Percentiles rank a stretch among this genome's conserved stretches.
phyloP scores from a whole-genome alignment of 2,329 filamentous ascomycete genomes.

The Ambrosiella beaveri region DNA sequence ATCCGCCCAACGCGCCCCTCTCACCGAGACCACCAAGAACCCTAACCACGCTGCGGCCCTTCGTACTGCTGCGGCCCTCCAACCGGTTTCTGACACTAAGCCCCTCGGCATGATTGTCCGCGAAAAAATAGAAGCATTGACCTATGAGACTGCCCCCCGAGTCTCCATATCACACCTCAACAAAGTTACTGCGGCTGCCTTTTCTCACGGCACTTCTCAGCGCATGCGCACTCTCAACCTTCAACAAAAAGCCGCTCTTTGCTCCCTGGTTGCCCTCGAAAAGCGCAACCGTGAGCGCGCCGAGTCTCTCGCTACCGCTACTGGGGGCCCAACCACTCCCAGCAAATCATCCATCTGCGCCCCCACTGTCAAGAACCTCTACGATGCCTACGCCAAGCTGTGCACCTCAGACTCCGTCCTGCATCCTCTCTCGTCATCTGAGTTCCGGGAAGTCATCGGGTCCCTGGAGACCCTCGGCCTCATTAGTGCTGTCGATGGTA shows the following conservation, averaged over 20 bases:
- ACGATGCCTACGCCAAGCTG: constrained; percentile 63
- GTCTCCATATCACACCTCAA: constrained; percentile 84
- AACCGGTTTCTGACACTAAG: constrained; percentile 17
- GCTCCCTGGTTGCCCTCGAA: constrained; percentile 74
- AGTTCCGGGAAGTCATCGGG: constrained; percentile 84
- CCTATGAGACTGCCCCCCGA: constrained; percentile 63
- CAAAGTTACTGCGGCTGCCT: constrained; percentile 73
- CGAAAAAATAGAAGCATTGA: constrained; percentile 43
- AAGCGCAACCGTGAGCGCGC: constrained; percentile 40
- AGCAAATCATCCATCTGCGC: constrained; percentile 42
- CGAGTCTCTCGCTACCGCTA: constrained; percentile 19
- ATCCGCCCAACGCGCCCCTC: constrained; percentile 56
- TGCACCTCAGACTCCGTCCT: constrained; percentile 80
- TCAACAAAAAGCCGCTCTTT: constrained; percentile 90
- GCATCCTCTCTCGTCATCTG: constrained; percentile 73
- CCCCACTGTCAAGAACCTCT: constrained; percentile 70
- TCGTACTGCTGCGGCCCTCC: constrained; percentile 27
- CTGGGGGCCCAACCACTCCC: constrained; percentile 31
- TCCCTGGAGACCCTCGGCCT: constrained; percentile 79
- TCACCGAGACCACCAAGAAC: constrained; percentile 73
- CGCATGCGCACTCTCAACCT: constrained; percentile 77
- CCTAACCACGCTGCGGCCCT: constrained; percentile 5
- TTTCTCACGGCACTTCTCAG: constrained; percentile 75
- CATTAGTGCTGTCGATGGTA: constrained; percentile 52
- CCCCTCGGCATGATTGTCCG: constrained; percentile 31